Evolutionary conservation across 2,329 filamentous ascomycete genomes (phyloP).

Genomic region (Penicillium griseofulvum): DNA sequence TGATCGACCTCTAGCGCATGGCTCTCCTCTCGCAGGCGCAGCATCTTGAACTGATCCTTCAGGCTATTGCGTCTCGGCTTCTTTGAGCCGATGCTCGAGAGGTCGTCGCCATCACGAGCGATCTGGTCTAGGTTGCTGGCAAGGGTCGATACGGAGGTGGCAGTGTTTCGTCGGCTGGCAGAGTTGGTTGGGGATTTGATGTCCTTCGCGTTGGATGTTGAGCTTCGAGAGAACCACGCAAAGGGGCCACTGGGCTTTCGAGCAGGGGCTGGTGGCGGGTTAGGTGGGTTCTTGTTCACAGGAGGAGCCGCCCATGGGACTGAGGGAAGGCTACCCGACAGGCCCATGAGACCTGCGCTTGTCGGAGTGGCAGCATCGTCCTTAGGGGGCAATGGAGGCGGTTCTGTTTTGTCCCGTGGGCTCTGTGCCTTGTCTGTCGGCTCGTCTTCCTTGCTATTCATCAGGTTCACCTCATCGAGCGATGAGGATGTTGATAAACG

Average conservation of each 20-base stretch:
- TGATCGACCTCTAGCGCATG: slow-evolving; percentile 58
- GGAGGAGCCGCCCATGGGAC: slow-evolving; percentile 68
- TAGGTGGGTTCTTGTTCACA: slow-evolving; percentile 36
- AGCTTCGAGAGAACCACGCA: slow-evolving; percentile 73
- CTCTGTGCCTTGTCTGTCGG: slow-evolving; percentile 28
- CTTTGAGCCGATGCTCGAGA: slow-evolving; percentile 45
- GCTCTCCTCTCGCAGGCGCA: slow-evolving; percentile 72
- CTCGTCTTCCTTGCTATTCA: slow-evolving; percentile 55
- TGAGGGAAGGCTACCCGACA: slow-evolving; percentile 69
- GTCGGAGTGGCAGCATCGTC: slow-evolving; percentile 30
- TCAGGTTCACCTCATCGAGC: slow-evolving; percentile 65
- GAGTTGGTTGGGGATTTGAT: slow-evolving; percentile 55
- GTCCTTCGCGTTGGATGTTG: slow-evolving; percentile 49
- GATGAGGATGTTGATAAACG: slow-evolving; percentile 55
- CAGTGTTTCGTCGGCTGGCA: slow-evolving; percentile 66
- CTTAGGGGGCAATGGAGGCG: slow-evolving; percentile 35
- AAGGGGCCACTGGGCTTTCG: slow-evolving; percentile 87
- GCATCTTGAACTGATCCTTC: slow-evolving; percentile 74
- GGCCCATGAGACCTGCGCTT: slow-evolving; percentile 50
- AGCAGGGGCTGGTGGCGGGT: slow-evolving; percentile 42
- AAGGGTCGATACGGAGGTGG: slow-evolving; percentile 73
- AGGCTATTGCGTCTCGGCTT: slow-evolving; percentile 61
- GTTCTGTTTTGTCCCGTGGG: slow-evolving; percentile 25
- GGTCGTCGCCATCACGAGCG: slow-evolving; percentile 64
- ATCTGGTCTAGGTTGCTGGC: slow-evolving; percentile 74